Conservation (phyloP, 148 eudicot genomes). For the Silene conica region DNA sequence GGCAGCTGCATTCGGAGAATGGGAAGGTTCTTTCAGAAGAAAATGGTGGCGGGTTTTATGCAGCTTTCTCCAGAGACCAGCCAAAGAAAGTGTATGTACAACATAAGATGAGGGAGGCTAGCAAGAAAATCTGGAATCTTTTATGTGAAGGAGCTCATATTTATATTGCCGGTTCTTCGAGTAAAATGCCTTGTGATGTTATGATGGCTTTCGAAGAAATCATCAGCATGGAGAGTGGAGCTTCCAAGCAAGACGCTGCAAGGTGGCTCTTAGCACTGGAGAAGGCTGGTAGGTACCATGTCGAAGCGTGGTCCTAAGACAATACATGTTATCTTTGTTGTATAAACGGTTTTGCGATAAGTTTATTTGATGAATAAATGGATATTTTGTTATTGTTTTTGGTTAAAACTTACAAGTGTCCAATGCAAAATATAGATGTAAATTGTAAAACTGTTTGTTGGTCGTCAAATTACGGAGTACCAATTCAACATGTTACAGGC, state of each 20-base stretch:
- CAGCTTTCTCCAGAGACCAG: constrained; percentile 81
- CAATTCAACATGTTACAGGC: no score
- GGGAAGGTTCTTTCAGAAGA: constrained; percentile 70
- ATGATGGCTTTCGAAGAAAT: constrained; percentile 73
- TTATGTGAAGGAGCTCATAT: constrained; percentile 63
- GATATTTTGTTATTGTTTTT: no score
- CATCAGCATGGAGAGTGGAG: constrained; percentile 54
- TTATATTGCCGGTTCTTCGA: constrained; percentile 80
- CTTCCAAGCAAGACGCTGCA: constrained; percentile 55
- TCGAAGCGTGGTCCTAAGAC: constrained; percentile 82
- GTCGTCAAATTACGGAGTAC: no score
- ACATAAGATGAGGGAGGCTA: constrained; percentile 68
- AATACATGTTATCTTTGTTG: not conserved
- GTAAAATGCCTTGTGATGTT: constrained; percentile 88
- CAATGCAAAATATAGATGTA: no score
- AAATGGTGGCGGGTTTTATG: constrained; percentile 84
- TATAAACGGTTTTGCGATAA: not conserved
- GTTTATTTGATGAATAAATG: not conserved
- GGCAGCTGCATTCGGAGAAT: constrained; percentile 53
- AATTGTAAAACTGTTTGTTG: no score
- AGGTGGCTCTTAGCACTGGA: constrained; percentile 77
- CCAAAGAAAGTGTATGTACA: constrained; percentile 83
- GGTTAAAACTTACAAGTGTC: no score
- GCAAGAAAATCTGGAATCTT: constrained; percentile 53
- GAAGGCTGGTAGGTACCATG: constrained; percentile 85